A percentile compares a stretch with the other conserved stretches of the same genome.
These are phyloP conservation scores for Achaetomiella virescens DNA, from an alignment of 495 filamentous ascomycete genomes.

Conservation along the genomic window DNA sequence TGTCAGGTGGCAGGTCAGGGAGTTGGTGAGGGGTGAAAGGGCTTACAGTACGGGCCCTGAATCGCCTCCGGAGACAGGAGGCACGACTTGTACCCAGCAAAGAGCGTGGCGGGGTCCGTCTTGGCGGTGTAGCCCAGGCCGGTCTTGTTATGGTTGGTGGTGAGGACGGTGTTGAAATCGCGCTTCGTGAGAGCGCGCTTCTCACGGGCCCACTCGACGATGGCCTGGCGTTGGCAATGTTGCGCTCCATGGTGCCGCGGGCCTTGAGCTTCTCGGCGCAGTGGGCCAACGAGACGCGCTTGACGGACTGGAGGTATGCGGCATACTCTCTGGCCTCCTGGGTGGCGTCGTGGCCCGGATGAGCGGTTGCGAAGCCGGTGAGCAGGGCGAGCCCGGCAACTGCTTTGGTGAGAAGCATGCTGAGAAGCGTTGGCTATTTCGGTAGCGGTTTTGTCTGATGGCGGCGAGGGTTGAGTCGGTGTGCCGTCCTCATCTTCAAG, in stretches of 20 bases:
- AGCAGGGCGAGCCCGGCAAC: conserved; percentile 12
- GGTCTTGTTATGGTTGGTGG: conserved; percentile 38
- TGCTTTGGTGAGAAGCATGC: conserved; percentile 16
- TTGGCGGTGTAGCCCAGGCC: conserved; percentile 35
- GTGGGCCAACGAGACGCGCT: conserved; percentile 24
- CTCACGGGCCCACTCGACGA: conserved; percentile 19
- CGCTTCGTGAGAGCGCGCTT: conserved; percentile 18
- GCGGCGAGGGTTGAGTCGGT: neutral
- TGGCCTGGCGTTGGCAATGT: conserved; percentile 37
- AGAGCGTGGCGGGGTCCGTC: conserved; percentile 42
- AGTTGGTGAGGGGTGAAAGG: neutral
- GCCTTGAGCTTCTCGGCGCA: conserved; percentile 45
- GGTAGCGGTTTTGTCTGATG: neutral
- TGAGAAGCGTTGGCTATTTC: neutral
- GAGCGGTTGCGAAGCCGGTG: conserved; percentile 10
- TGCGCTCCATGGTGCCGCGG: conserved; percentile 42
- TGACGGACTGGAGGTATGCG: conserved; percentile 10
- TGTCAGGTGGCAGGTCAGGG: neutral
- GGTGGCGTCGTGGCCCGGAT: conserved; percentile 12
- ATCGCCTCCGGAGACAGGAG: conserved; percentile 50
- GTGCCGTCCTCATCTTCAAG: too few relatives aligned
- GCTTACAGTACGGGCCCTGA: conserved; percentile 49
- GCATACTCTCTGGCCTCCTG: conserved; percentile 17
- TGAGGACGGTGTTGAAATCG: conserved; percentile 33
- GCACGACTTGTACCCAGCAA: conserved; percentile 47